A percentile compares a stretch with the other conserved stretches of the same genome.
These are phyloP conservation scores for Ogataea hybrid DNA, from an alignment of 1,139 yeast genomes.

Conservation along the genomic window DNA sequence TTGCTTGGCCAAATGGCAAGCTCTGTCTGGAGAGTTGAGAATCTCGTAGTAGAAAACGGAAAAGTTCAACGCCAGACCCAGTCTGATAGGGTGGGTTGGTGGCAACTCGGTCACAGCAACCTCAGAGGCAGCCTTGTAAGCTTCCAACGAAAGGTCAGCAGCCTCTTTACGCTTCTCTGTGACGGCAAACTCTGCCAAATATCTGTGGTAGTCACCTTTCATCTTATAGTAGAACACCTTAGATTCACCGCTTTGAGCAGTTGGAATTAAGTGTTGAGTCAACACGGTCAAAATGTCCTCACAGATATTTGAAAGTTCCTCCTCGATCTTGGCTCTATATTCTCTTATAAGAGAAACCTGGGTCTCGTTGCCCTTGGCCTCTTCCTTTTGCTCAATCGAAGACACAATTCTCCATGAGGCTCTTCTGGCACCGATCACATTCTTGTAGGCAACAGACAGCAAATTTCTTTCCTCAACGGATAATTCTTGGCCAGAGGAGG, in stretches of 20 bases:
- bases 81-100: constrained; percentile 98
- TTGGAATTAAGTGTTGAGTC: constrained; percentile 85
- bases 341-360: constrained; percentile 91
- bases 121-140: constrained; percentile 93
- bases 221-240: constrained; percentile 98
- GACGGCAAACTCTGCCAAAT: constrained; percentile 93
- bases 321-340: constrained; percentile 92
- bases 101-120: constrained; percentile 96
- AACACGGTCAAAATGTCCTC: constrained; percentile 89
- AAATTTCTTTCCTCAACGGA: constrained; percentile 98
- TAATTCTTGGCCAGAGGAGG: constrained; percentile 92
- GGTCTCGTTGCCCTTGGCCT: constrained; percentile 86
- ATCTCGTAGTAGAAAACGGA: constrained; percentile 98
- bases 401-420: constrained; percentile 99
- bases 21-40: constrained; percentile 96
- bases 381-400: constrained; percentile 97
- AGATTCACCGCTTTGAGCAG: constrained; percentile 95
- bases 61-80: constrained; percentile 96
- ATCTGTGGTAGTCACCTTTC: constrained; percentile 99
- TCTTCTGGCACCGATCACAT: constrained; percentile 98
- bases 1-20: constrained; percentile 97
- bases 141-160: constrained; percentile 89
- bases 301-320: constrained; percentile 90
- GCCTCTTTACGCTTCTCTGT: constrained; percentile 91
- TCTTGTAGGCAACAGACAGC: constrained; percentile 95